Evolutionary conservation across 2,329 filamentous ascomycete genomes (phyloP), one percentile per base, ranked within the genome.

Genomic region (Fusarium sp.): DNA sequence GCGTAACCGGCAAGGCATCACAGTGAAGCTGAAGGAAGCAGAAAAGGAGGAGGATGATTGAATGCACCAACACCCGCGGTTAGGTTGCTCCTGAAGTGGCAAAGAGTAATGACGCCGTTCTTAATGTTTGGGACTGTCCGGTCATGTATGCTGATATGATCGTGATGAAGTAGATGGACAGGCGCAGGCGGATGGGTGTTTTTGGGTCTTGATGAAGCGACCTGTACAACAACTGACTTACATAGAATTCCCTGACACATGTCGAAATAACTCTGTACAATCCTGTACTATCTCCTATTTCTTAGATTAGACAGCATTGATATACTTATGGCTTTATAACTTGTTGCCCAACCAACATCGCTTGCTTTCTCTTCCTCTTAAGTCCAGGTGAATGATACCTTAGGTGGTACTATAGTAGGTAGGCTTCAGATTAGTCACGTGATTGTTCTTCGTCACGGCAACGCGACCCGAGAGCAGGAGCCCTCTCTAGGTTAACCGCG

Each of bases 11-110:
- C 79, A 77, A 62, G 77, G 78, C 26, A 74, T 82, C 7, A 78
- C 78, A 4, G 77, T 86, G 20, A 79, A 79, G 70, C 70, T 84
- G 65, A 79, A 81, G 65, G 78, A 81, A 66, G 77, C 79, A 4
- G 78, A 81, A 26, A 79, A 82, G 19, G 73, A 82, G 19, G 73
- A 77, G 47, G 72, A 73, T n/a, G 62, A 70, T 43, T 67, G 45
- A 66, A 46, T 15, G 54, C 44, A 49, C 34, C 20, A 23, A 34
- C 30, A 19, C 28, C 49, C 43, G 26, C 26, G 9, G n/a, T 46
- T 28, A 11, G 12, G 11, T 40, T n/a, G 17, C 21, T 28, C 23
- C 23, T 36, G 10, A 11, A 10, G 24, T 32, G n/a, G 28, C 17
- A 30, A 42, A 34, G 50, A 56, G 17, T 63, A 28, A 63, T 49